Percentiles rank a stretch among this genome's conserved stretches.
These are phyloP conservation scores for Chalciporus sphaerocephalus DNA, from an alignment of 768 basidiomycete species.

Conservation along the genomic window DNA sequence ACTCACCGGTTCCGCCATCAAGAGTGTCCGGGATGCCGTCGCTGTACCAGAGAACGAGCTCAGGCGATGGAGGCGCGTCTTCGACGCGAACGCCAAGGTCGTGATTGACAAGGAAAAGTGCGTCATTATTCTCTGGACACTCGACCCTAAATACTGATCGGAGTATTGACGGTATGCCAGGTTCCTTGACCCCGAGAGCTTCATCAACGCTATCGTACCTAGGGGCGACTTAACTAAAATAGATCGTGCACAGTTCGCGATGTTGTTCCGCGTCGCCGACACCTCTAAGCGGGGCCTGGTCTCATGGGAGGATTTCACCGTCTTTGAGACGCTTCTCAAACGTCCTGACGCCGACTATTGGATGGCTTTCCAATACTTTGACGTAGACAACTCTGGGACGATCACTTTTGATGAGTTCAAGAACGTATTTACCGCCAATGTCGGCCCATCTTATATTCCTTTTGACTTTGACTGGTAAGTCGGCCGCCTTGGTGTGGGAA, in stretches of 20 bases:
- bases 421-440: slow-evolving; percentile 78
- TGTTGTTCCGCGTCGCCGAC: slow-evolving; percentile 89
- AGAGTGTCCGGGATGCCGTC: slow-evolving; percentile 64
- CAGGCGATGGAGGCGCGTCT: slow-evolving; percentile 83
- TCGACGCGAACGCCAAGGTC: slow-evolving; percentile 76
- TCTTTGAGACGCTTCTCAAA: slow-evolving; percentile 92
- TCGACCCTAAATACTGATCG: slow-evolving; percentile 19
- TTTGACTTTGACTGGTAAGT: slow-evolving; percentile 90
- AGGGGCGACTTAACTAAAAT: slow-evolving; percentile 81
- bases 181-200: slow-evolving; percentile 81
- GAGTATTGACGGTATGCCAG: slow-evolving; percentile 37
- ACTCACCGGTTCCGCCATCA: slow-evolving; percentile 51
- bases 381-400: slow-evolving; percentile 86
- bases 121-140: slow-evolving; percentile 28
- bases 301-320: slow-evolving; percentile 93
- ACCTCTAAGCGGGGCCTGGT: slow-evolving; percentile 68
- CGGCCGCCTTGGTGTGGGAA: neutral
- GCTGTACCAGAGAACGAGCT: slow-evolving; percentile 77
- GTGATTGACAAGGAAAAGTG: slow-evolving; percentile 78
- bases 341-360: slow-evolving; percentile 95
- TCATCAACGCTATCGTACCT: slow-evolving; percentile 94
- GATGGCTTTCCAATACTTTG: slow-evolving; percentile 95
- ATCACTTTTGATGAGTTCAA: slow-evolving; percentile 96
- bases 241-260: slow-evolving; percentile 80
- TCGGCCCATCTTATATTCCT: slow-evolving; percentile 76